Percentiles rank a stretch among this genome's conserved stretches.
These are phyloP conservation scores for Aspergillus steynii DNA, from an alignment of 495 filamentous ascomycete species.

Conservation along the genomic window DNA sequence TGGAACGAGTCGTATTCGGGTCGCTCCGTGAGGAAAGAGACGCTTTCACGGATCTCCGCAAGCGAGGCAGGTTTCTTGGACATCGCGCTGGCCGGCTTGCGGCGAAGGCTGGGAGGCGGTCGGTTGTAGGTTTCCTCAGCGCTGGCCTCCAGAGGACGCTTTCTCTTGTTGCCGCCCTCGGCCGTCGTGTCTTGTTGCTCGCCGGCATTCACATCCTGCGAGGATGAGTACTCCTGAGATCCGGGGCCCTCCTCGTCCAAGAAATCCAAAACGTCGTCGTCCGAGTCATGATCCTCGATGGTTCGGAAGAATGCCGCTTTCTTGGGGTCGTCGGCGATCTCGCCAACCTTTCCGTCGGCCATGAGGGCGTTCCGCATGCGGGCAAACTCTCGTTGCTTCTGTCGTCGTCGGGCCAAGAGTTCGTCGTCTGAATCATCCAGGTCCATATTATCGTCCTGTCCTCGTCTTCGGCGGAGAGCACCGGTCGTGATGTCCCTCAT, in stretches of 20 bases:
- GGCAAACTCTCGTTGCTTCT: constrained; percentile 84
- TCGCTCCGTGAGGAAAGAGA: constrained; percentile 81
- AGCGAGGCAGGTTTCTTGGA: constrained; percentile 67
- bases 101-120: constrained; percentile 63
- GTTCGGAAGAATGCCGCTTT: constrained; percentile 85
- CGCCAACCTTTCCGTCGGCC: constrained; percentile 85
- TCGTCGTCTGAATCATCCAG: constrained; percentile 88
- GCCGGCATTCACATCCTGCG: constrained; percentile 39
- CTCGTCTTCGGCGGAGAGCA: constrained; percentile 74
- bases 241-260: constrained; percentile 51
- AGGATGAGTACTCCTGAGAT: constrained; percentile 42
- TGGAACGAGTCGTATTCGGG: constrained; percentile 57
- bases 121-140: constrained; percentile 51
- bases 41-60: constrained; percentile 73
- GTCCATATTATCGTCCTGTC: constrained; percentile 71
- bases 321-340: constrained; percentile 88
- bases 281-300: constrained; percentile 79
- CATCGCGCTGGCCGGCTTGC: constrained; percentile 55
- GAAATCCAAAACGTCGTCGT: constrained; percentile 77
- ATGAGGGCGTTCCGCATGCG: constrained; percentile 89
- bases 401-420: constrained; percentile 68
- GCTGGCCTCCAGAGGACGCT: constrained; percentile 51
- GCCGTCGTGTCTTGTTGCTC: constrained; percentile 25
- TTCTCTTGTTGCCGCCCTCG: constrained; percentile 50
- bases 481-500: constrained; percentile 91